Conservation (phyloP, 805 yeast species). For the Ascoidea asiatica region DNA sequence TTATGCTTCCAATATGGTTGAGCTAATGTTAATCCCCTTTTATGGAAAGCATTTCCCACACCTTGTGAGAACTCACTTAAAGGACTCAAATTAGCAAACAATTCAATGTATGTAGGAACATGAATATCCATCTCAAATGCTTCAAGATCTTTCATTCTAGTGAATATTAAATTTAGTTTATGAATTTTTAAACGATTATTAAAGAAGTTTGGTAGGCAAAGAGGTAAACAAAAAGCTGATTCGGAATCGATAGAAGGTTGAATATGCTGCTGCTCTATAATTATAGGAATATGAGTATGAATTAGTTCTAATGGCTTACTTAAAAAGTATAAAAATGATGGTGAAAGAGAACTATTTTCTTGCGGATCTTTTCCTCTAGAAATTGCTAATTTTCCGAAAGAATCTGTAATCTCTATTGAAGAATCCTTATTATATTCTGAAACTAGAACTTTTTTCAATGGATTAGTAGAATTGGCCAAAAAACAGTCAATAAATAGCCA, state of each 20-base stretch:
- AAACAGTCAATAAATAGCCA: slow-evolving; percentile 72
- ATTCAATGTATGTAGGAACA: slow-evolving; percentile 58
- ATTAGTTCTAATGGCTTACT: slow-evolving; percentile 63
- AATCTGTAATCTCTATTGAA: not conserved
- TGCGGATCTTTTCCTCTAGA: slow-evolving; percentile 17
- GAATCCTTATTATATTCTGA: slow-evolving; percentile 10
- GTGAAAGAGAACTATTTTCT: slow-evolving; percentile 12
- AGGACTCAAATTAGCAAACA: slow-evolving; percentile 21
- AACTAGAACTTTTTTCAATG: slow-evolving; percentile 28
- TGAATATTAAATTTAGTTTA: slow-evolving; percentile 65
- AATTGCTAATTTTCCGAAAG: not conserved
- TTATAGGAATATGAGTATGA: slow-evolving; percentile 77
- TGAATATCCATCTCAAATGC: slow-evolving; percentile 65
- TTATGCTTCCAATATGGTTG: slow-evolving; percentile 65
- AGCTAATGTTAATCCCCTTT: slow-evolving; percentile 45
- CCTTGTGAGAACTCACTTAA: too few relatives aligned
- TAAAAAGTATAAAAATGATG: slow-evolving; percentile 64
- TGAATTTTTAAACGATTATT: slow-evolving; percentile 41
- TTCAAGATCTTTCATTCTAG: slow-evolving; percentile 63
- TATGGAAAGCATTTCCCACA: not conserved
- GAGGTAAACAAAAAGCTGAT: slow-evolving; percentile 69
- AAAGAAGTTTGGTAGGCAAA: slow-evolving; percentile 75
- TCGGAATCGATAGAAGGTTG: slow-evolving; percentile 72
- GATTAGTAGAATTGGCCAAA: slow-evolving; percentile 45
- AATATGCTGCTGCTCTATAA: slow-evolving; percentile 71